These are phyloP conservation scores for Malus sieversii DNA, from an alignment of 306 rosid genomes.

Conservation along the genomic window DNA sequence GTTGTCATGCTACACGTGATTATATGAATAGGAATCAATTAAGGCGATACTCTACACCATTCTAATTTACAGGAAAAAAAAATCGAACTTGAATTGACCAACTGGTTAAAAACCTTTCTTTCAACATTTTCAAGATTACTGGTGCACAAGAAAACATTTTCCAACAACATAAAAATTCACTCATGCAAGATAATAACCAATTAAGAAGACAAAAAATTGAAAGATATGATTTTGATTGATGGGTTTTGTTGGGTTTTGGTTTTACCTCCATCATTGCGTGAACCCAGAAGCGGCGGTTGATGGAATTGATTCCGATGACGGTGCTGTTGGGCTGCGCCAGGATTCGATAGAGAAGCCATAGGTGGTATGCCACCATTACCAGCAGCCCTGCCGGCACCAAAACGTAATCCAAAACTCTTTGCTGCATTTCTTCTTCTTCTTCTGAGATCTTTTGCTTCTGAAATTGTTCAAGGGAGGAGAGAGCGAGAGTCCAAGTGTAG, in stretches of 20 bases:
- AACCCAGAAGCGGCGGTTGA: conserved; percentile 86
- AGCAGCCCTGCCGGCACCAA: conserved; percentile 59
- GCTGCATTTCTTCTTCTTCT: conserved; percentile 31
- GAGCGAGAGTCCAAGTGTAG: conserved; percentile 10
- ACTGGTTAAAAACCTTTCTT: too few species aligned
- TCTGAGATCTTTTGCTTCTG: not conserved
- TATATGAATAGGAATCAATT: too few species aligned
- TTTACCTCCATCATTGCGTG: conserved; percentile 89
- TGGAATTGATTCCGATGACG: conserved; percentile 68
- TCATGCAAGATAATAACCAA: too few species aligned
- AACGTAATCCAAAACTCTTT: conserved; percentile 35
- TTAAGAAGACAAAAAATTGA: too few species aligned
- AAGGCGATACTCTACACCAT: too few species aligned
- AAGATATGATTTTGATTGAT: not conserved
- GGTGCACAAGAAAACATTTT: not conserved
- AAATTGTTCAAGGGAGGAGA: not conserved
- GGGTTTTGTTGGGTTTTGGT: not conserved
- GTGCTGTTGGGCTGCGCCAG: conserved; percentile 57
- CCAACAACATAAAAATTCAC: not conserved
- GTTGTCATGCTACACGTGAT: not conserved
- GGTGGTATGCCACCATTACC: conserved; percentile 56
- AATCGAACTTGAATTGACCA: not conserved
- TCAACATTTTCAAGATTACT: too few species aligned
- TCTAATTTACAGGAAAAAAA: not conserved
- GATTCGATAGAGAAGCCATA: conserved; percentile 59